Evolutionary conservation across 2,329 filamentous ascomycete species (phyloP), one percentile per base, ranked within the genome.

Genomic region (Arachnopeziza araneosa): DNA sequence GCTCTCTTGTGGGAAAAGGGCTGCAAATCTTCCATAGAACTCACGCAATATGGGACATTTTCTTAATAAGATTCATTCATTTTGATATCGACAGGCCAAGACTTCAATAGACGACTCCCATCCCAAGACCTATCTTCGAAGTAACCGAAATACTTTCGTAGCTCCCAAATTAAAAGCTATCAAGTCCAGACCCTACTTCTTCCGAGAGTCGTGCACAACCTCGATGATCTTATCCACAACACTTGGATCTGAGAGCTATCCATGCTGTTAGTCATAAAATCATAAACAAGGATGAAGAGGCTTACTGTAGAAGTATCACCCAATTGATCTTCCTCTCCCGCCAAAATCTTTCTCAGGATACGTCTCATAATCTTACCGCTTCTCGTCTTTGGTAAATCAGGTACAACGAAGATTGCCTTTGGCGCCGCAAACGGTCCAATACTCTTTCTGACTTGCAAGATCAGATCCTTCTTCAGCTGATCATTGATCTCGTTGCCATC

Each of bases 351-450:
- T 70, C 95, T 85, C 79, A 99, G 78, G 72, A 99, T 96, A 66
- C 95, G 87, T 65, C 95, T 85, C 95, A 99, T 99, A 72, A 99
- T 99, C 88, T 99, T 99, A 67, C 95, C 95, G 68, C 90, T 96
- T 69, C 95, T 84, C 48, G 95, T 99, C 86, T 99, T 98, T 70
- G 95, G 95, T 66, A 99, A 83, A 74, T 99, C 95, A 2, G 92
- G 89, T 52, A 99, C 90, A 58, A 96, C 85, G 74, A 87, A 95
- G 65, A 99, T 88, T 22, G 89, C 89, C 82, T 98, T 99, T 65
- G 95, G 95, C 32, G 95, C 93, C 3, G 95, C 95, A 73, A 99
- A 99, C 3, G 95, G 95, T 14, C 95, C 95, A 72, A 99, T 99
- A 32, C 59, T 61, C 54, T 65, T 65, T 54, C 63, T 50, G 4